Evolutionary conservation across 1,284 basidiomycete genomes (phyloP), one percentile per base, ranked within the genome.

Genomic region (Earliella scabrosa): DNA sequence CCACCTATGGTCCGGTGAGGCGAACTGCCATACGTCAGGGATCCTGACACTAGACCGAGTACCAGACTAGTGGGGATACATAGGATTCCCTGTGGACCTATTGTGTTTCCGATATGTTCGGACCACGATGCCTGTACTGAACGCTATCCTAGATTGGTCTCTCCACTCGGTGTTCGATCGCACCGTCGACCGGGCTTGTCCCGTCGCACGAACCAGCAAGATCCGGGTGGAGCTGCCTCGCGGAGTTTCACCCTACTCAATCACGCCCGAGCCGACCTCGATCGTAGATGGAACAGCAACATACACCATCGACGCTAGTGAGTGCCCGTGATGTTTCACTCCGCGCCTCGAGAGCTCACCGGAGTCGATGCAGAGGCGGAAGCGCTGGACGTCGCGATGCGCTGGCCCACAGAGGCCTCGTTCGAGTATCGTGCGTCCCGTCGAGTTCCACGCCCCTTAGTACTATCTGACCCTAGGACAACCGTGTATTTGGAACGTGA

Each of bases 151-250:
- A 67, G 93, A 93, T 71, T 95, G 93, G 85, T 90, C 89, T 3
- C 79, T 96, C 48, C 69, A 75, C n/a, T 83, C 81, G 26, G 66
- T 96, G 6, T 97, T 95, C 70, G 87, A 83, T 63, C 82, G 86
- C 32, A 73, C 70, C 1, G 80, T 97, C 38, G 79, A 85, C 5
- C 75, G 80, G 67, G 66, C 82, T 58, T 83, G 91, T 77, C 79
- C 90, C 57, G 73, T 86, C 50, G 79, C 88, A 24, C 68, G 70
- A 27, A 75, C 77, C 2, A 90, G 87, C 69, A 68, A 68, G 26
- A 70, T 91, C 40, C 63, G 73, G 26, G 78, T 92, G 14, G 56
- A 71, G 13, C 64, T 83, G 31, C 82, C 88, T 2, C 54, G 66
- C 1, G 66, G 73, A 20, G 69, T 66, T 20, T 67, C 72, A 8